Evolutionary conservation across 768 basidiomycete species (phyloP).

Genomic region (Suillus weaverae): DNA sequence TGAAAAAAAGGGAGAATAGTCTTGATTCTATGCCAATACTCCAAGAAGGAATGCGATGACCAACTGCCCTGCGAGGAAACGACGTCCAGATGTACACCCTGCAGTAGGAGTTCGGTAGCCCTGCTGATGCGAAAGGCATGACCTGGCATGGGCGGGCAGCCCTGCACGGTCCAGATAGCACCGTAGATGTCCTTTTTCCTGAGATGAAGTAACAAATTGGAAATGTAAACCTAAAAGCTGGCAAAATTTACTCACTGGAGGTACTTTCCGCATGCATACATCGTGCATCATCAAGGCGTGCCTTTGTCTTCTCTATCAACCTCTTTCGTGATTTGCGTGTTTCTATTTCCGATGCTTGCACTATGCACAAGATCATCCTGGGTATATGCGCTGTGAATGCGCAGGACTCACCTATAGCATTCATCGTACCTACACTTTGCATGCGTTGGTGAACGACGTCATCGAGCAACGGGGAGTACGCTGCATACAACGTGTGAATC

Average conservation of each 20-base stretch:
- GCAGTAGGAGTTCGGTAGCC: not conserved
- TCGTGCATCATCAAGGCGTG: no score
- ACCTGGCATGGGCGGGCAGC: no score
- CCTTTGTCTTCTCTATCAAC: no score
- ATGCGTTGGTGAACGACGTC: slow-evolving; percentile 34
- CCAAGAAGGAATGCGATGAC: no score
- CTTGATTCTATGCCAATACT: no score
- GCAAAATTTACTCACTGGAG: not conserved
- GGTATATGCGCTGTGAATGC: not conserved
- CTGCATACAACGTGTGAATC: slow-evolving; percentile 24
- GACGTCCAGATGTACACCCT: no score
- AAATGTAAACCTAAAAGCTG: not conserved
- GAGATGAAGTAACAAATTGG: not conserved
- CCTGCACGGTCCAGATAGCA: no score
- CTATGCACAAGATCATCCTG: not conserved
- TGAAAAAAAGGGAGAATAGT: no score
- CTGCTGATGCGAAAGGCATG: no score
- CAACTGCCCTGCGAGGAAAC: no score
- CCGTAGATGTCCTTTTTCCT: not conserved
- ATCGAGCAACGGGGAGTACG: slow-evolving; percentile 27
- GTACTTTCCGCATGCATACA: not conserved
- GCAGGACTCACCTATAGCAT: slow-evolving; percentile 32
- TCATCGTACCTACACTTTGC: slow-evolving; percentile 31
- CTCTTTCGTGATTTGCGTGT: no score
- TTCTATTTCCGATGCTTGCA: no score